Evolutionary conservation across 768 basidiomycete genomes (phyloP).

Genomic region (Mycena venus): DNA sequence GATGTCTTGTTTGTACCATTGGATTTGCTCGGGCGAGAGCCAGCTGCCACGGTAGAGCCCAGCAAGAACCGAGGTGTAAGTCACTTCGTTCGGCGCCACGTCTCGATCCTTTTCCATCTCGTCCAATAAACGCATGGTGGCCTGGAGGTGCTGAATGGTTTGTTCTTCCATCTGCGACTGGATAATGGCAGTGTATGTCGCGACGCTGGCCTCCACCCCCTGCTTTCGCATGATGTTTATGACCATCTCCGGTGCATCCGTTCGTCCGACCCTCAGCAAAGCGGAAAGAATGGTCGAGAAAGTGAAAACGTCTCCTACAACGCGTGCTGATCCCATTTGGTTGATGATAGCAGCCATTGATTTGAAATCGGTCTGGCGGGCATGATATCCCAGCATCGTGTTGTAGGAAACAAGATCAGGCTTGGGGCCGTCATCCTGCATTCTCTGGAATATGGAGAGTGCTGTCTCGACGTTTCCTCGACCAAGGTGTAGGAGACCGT

Average conservation of each 20-base stretch:
- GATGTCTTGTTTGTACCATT: slow-evolving; percentile 64
- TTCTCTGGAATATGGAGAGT: slow-evolving; percentile 52
- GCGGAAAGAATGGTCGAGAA: slow-evolving; percentile 90
- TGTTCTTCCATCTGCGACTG: slow-evolving; percentile 75
- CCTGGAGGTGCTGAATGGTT: slow-evolving; percentile 64
- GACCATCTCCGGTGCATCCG: slow-evolving; percentile 75
- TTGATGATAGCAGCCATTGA: slow-evolving; percentile 70
- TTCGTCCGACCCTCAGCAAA: slow-evolving; percentile 74
- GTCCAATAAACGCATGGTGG: slow-evolving; percentile 77
- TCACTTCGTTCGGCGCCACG: slow-evolving; percentile 77
- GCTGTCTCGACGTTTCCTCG: slow-evolving; percentile 55
- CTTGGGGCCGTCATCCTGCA: slow-evolving; percentile 65
- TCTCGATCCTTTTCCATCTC: slow-evolving; percentile 77
- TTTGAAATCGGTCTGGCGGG: slow-evolving; percentile 72
- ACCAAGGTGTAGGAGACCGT: slow-evolving; percentile 69
- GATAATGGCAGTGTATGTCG: slow-evolving; percentile 86
- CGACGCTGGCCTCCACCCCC: slow-evolving; percentile 79
- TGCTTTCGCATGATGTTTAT: slow-evolving; percentile 83
- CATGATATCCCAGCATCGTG: slow-evolving; percentile 79
- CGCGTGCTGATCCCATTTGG: slow-evolving; percentile 63
- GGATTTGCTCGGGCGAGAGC: slow-evolving; percentile 57
- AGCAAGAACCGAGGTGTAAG: slow-evolving; percentile 85
- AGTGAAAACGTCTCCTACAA: slow-evolving; percentile 85
- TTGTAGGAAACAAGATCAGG: slow-evolving; percentile 87
- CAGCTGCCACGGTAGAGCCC: slow-evolving; percentile 76